These are phyloP conservation scores for Torulaspora quercuum DNA, from an alignment of 805 yeast genomes.

Conservation along the genomic window DNA sequence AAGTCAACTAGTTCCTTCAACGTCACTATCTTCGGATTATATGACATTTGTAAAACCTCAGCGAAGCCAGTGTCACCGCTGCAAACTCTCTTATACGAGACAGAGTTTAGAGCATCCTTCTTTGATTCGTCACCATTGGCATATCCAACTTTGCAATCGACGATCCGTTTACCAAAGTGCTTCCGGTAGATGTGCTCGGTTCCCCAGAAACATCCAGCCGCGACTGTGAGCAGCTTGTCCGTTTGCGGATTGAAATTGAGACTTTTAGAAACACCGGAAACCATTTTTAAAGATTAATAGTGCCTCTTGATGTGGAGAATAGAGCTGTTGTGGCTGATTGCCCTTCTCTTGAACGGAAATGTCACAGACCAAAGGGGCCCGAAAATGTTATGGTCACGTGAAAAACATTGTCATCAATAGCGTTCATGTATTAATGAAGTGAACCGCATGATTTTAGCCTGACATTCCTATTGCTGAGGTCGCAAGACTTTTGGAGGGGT, in stretches of 20 bases:
- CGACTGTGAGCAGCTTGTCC: constrained; percentile 54
- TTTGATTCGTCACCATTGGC: constrained; percentile 63
- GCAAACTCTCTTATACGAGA: constrained; percentile 68
- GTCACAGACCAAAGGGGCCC: no score
- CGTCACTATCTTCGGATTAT: constrained; percentile 62
- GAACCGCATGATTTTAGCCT: no score
- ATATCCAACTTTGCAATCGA: constrained; percentile 83
- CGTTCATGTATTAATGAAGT: no score
- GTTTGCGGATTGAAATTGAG: constrained; percentile 43
- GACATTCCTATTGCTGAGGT: no score
- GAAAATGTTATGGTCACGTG: no score
- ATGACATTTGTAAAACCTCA: constrained; percentile 80
- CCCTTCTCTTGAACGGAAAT: no score
- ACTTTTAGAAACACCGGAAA: constrained; percentile 38
- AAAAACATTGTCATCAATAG: no score
- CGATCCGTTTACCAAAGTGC: constrained; percentile 56
- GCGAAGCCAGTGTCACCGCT: constrained; percentile 71
- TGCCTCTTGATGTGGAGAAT: no score
- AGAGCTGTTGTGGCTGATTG: no score
- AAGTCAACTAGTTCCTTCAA: constrained; percentile 68
- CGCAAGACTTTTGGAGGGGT: no score
- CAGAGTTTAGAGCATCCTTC: constrained; percentile 41
- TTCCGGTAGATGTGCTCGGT: constrained; percentile 79
- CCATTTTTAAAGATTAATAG: constrained; percentile 21
- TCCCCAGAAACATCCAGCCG: constrained; percentile 84